Conservation (phyloP, 139 green algal species). For the Tetraselmis chui region DNA sequence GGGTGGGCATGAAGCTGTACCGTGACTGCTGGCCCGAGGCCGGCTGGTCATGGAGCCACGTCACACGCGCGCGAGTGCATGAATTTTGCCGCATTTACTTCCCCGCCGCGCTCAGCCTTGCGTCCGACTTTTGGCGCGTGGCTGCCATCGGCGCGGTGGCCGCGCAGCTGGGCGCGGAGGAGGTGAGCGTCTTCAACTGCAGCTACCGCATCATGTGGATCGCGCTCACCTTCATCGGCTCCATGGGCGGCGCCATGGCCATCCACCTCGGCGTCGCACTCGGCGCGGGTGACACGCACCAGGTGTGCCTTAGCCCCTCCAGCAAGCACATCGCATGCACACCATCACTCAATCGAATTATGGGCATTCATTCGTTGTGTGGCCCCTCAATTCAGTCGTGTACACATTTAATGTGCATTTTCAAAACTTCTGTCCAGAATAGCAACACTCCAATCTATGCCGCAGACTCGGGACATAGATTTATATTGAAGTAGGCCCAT, state of each 20-base stretch:
- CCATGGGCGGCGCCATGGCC: neutral
- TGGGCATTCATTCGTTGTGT: no score
- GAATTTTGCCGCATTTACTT: constrained; percentile 4
- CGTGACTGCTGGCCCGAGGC: constrained; percentile 1
- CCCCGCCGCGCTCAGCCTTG: constrained; percentile 4
- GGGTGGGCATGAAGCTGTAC: neutral
- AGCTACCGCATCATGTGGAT: constrained; percentile 17
- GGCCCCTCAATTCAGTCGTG: no score
- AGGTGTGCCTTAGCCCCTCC: no score
- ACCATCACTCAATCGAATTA: no score
- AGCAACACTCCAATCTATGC: no score
- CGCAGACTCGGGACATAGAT: no score
- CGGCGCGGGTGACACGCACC: neutral
- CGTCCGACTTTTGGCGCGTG: constrained; percentile 12
- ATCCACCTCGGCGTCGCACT: constrained; percentile 1
- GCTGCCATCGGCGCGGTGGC: constrained; percentile 2
- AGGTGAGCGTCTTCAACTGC: constrained; percentile 12
- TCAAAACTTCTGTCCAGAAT: no score
- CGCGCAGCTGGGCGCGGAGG: neutral
- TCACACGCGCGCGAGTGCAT: constrained; percentile 4
- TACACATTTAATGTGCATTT: no score
- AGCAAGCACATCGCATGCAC: no score
- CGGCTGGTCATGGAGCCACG: constrained; percentile 1
- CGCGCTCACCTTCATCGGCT: constrained; percentile 7
- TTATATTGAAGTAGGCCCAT: no score